A percentile compares a stretch with the other conserved stretches of the same genome.
phyloP scores from a whole-genome alignment of 768 basidiomycete species.

The Boletellus ananas region DNA sequence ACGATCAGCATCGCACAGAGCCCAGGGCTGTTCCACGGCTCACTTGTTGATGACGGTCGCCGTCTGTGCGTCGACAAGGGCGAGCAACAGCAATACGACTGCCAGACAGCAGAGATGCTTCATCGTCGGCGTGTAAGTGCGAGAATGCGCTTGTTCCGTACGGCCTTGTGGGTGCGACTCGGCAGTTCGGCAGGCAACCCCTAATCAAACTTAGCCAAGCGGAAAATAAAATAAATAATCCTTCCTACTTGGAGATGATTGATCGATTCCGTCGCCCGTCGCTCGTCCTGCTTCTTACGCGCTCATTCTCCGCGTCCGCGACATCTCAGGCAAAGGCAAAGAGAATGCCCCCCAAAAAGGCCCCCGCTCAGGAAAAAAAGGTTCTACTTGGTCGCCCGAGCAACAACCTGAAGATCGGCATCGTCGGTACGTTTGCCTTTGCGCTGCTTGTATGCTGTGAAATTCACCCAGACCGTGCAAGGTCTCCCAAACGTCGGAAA shows the following conservation, averaged over 20 bases:
- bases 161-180: background rate
- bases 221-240: constrained; percentile 3
- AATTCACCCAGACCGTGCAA: constrained; percentile 27
- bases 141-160: background rate
- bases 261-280: constrained; percentile 29
- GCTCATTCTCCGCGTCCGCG: constrained; percentile 38
- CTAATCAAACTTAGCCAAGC: background rate
- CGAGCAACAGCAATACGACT: constrained; percentile 16
- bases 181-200: constrained; percentile 22
- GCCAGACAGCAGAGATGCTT: constrained; percentile 10
- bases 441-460: background rate
- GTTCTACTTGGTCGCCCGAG: constrained; percentile 82
- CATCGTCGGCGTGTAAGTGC: constrained; percentile 15
- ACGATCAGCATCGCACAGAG: constrained; percentile 12
- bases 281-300: constrained; percentile 13
- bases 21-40: constrained; percentile 15
- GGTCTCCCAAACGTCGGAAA: constrained; percentile 97
- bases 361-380: constrained; percentile 74
- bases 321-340: constrained; percentile 41
- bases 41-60: constrained; percentile 47
- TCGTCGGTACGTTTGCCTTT: constrained; percentile 75
- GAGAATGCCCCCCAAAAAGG: constrained; percentile 93
- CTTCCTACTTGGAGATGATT: constrained; percentile 18
- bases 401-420: constrained; percentile 98
- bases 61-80: constrained; percentile 41